Evolutionary conservation across 1,139 yeast genomes (phyloP).

Genomic region (Sugiyamaella novakii): DNA sequence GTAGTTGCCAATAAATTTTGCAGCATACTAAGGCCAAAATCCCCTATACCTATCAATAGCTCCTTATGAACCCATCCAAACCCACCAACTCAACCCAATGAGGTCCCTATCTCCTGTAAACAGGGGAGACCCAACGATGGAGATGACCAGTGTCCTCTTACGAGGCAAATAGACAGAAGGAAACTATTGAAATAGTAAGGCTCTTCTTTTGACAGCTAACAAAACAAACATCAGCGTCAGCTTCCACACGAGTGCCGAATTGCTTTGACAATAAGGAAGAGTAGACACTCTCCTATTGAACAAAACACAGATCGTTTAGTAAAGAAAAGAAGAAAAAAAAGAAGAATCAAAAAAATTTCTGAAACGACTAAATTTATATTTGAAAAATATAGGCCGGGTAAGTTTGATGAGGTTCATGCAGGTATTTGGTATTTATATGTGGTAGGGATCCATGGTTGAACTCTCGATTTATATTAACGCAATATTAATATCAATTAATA

Average conservation of each 20-base stretch:
- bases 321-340: constrained; percentile 17
- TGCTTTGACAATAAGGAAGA: constrained; percentile 26
- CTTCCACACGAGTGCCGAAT: constrained; percentile 40
- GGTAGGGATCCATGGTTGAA: background rate
- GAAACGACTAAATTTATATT: constrained; percentile 12
- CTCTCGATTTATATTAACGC: too few relatives aligned
- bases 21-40: constrained; percentile 16
- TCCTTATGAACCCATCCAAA: constrained; percentile 19
- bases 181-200: constrained; percentile 21
- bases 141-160: constrained; percentile 22
- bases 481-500: too few relatives aligned
- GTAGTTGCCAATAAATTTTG: constrained; percentile 8
- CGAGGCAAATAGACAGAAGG: constrained; percentile 20
- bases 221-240: constrained; percentile 24
- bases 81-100: constrained; percentile 31
- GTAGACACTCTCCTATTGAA: constrained; percentile 27
- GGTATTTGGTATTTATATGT: background rate
- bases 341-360: background rate
- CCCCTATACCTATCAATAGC: constrained; percentile 20
- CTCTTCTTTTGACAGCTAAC: constrained; percentile 24
- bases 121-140: constrained; percentile 38
- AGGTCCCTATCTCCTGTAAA: constrained; percentile 35
- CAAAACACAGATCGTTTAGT: constrained; percentile 32
- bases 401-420: constrained; percentile 6
- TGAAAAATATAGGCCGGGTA: constrained; percentile 18